phyloP scores from a whole-genome alignment of 108 stramenopile species.

The Conticribra weissflogii region DNA sequence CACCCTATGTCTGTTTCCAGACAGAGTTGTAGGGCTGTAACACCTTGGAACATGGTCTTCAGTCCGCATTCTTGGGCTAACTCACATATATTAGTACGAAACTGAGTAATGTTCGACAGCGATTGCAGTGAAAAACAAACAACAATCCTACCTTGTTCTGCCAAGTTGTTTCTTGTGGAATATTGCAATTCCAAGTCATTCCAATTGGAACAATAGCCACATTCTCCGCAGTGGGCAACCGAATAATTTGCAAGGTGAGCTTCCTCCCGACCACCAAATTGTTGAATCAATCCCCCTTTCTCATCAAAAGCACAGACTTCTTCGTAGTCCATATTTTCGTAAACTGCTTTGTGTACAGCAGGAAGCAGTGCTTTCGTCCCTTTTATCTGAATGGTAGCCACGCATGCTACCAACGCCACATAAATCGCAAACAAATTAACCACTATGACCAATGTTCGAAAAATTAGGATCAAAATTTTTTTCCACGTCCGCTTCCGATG shows the following conservation, averaged over 20 bases:
- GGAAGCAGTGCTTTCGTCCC: constrained; percentile 18
- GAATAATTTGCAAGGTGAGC: constrained; percentile 13
- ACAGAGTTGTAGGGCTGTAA: constrained; percentile 16
- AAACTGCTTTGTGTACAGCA: constrained; percentile 7
- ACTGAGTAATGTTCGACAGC: too few relatives aligned
- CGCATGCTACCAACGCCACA: constrained; percentile 15
- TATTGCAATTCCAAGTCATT: constrained; percentile 30
- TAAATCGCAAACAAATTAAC: constrained; percentile 14
- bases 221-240: constrained; percentile 42
- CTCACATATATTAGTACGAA: too few relatives aligned
- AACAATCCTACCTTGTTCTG: background rate
- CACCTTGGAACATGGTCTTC: constrained; percentile 14
- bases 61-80: constrained; percentile 22
- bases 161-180: constrained; percentile 25
- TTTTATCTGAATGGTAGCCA: constrained; percentile 12
- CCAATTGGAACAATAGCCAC: constrained; percentile 37
- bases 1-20: constrained; percentile 22
- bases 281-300: constrained; percentile 14
- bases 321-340: constrained; percentile 21
- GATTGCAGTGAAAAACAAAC: too few relatives aligned
- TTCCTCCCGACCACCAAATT: constrained; percentile 8
- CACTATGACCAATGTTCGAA: constrained; percentile 6
- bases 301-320: constrained; percentile 33
- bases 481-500: constrained; percentile 5
- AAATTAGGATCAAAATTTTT: constrained; percentile 11